Base-by-base conservation (phyloP, 2,329 filamentous ascomycete genomes). In the Anthostomella pinea region DNA sequence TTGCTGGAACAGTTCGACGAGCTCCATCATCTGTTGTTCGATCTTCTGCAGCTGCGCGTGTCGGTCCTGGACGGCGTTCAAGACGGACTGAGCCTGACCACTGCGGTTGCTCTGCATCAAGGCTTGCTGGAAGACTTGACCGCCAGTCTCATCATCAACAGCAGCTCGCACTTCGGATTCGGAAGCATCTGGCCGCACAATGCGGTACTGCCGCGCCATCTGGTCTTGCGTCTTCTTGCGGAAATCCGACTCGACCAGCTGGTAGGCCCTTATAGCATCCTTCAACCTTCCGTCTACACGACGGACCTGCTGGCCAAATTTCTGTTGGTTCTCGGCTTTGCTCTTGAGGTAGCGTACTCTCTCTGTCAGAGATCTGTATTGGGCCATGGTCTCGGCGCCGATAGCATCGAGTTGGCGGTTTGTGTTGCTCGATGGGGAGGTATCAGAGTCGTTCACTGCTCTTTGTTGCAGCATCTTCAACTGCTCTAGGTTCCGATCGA, bases 1-100 rank as follows among this genome's bases (percentile, higher is more conserved):
- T 51, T 96, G 85, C 59, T 89, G 79, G 78, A 96, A 95, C 36
- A 97, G 71, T 64, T 93, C 80, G 5, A 85, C 80, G 38, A 98
- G 73, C 65, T 95, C 86, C 8, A 87, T 80, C 77, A 97, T 86
- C 60, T 94, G 86, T 58, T 79, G 73, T 69, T 95, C 89, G 57
- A 97, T 95, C 74, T 94, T 91, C 65, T 89, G 79, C 51, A 98
- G 85, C 26, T 87, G 89, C 34, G 80, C 80, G 62, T 95, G 89
- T 49, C 93, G 85, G 56, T 86, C 80, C 62, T 85, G 78, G 22
- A 95, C 88, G 48, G 87, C 87, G 51, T 77, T 78, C 38, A 95
- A 74, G 22, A 88, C 87, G 23, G 82, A 79, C 48, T 85, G 82
- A 26, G 88, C 87, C 63, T 94, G 85, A 32, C 88, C 87, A 58